phyloP scores from a whole-genome alignment of 2,329 filamentous ascomycete genomes.

The Didymella lethalis region DNA sequence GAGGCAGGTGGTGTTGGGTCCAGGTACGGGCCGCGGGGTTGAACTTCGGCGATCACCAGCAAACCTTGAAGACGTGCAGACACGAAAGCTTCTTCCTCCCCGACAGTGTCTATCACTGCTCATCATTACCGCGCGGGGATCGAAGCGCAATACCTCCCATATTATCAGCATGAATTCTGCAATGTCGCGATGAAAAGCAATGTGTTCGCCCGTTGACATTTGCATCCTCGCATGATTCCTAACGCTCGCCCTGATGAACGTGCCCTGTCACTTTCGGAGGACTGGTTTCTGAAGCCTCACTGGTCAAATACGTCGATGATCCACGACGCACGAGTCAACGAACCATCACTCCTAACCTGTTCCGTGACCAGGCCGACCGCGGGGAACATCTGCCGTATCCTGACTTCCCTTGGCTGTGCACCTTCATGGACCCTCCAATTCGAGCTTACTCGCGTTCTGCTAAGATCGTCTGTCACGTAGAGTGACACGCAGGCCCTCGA shows the following conservation, averaged over 20 bases:
- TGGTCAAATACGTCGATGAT: slow-evolving; percentile 9
- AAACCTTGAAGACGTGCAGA: slow-evolving; percentile 8
- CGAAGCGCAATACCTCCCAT: background rate
- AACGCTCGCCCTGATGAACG: slow-evolving; percentile 5
- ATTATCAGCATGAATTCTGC: background rate
- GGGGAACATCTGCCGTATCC: slow-evolving; percentile 17
- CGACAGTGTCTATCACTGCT: background rate
- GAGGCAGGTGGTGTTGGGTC: slow-evolving; percentile 4
- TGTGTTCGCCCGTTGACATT: background rate
- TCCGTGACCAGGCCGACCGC: slow-evolving; percentile 12
- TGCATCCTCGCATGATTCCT: slow-evolving; percentile 4
- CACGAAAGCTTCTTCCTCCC: slow-evolving; percentile 10
- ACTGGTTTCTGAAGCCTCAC: slow-evolving; percentile 16
- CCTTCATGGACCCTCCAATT: slow-evolving; percentile 11
- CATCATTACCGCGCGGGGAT: background rate
- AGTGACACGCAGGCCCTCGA: slow-evolving; percentile 8
- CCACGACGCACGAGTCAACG: slow-evolving; percentile 12
- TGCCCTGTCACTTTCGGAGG: slow-evolving; percentile 7
- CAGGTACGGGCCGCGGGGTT: slow-evolving; percentile 18
- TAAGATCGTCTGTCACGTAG: slow-evolving; percentile 11
- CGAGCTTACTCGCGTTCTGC: slow-evolving; percentile 10
- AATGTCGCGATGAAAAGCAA: background rate
- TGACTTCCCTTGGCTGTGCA: slow-evolving; percentile 12
- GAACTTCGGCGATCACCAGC: slow-evolving; percentile 14
- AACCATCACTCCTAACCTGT: slow-evolving; percentile 6